Base-by-base conservation (phyloP, 352 stramenopile species). In the Phytophthora pseudosyringae region DNA sequence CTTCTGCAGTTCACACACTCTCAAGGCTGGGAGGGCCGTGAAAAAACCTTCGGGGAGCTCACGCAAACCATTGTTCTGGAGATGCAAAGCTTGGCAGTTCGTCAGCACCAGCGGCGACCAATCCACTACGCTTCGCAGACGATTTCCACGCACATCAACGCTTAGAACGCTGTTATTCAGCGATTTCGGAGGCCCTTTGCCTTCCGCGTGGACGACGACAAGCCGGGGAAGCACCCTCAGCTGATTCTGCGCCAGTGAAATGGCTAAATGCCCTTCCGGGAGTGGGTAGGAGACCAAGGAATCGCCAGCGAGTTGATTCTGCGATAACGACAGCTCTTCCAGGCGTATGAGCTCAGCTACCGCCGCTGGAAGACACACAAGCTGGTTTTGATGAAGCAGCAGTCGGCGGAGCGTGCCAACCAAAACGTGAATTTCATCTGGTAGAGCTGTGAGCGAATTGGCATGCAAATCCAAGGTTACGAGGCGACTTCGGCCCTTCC, bases 1-100 rank as follows among this genome's bases (percentile, higher is more conserved):
- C 15, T 65, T 62, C 13, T 84, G 71, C 4, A 91, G 43, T 15
- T 71, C 50, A 52, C 80, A 81, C 8, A 78, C 35, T 3, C 68
- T 60, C 12, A 91, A 61, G 0, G 13, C 43, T 13, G 80, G 76
- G 16, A 89, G 66, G 0, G 59, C 46, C 0, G 21, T 9, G 18
- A 91, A 91, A 49, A 91, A 75, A 0, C 38, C 44, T 0, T 78
- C 69, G 0, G 76, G 59, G n/a, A 91, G 65, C 33, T 83, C 78
- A 15, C 21, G 39, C 3, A 91, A 48, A 1, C 10, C 46, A 51
- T 91, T 91, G 28, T 75, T 67, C 15, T 79, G 69, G 11, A 91
- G 57, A 46, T 82, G 66, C 7, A 91, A 62, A 25, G 73, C 61
- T 33, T 79, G 61, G 16, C 82, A 88, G 6, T 29, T 43, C 0